These are phyloP conservation scores for Zygosaccharomyces bisporus DNA, from an alignment of 805 yeast genomes.

Conservation along the genomic window DNA sequence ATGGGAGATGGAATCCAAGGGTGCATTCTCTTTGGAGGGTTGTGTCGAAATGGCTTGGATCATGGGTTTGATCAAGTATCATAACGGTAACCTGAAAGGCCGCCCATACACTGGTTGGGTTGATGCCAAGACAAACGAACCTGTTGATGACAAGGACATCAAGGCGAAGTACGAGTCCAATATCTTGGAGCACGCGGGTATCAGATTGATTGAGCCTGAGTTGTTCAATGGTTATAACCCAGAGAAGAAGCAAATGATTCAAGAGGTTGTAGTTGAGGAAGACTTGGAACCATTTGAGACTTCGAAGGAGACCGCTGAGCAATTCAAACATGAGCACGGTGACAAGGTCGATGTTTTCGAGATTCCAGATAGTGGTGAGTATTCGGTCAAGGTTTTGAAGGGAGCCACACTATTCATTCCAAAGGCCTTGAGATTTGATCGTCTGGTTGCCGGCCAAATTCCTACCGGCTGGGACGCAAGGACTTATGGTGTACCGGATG, in stretches of 20 bases:
- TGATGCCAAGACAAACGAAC: slow-evolving; percentile 86
- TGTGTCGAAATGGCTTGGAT: slow-evolving; percentile 99
- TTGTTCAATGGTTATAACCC: slow-evolving; percentile 93
- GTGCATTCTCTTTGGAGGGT: slow-evolving; percentile 95
- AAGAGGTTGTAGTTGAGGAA: slow-evolving; percentile 94
- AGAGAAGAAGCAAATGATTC: slow-evolving; percentile 84
- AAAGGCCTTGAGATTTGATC: slow-evolving; percentile 64
- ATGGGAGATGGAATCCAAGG: slow-evolving; percentile 98
- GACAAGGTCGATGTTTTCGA: slow-evolving; percentile 90
- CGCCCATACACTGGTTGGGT: slow-evolving; percentile 96
- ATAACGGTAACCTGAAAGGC: slow-evolving; percentile 61
- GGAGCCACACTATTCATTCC: slow-evolving; percentile 92
- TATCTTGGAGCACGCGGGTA: slow-evolving; percentile 92
- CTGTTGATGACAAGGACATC: slow-evolving; percentile 92
- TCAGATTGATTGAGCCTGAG: slow-evolving; percentile 94
- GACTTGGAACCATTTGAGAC: slow-evolving; percentile 95
- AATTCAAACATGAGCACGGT: slow-evolving; percentile 90
- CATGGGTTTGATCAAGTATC: slow-evolving; percentile 96
- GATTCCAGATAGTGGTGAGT: slow-evolving; percentile 86
- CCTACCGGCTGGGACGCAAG: slow-evolving; percentile 99
- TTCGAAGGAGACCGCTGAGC: slow-evolving; percentile 91
- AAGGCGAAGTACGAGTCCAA: slow-evolving; percentile 87
- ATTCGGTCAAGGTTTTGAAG: slow-evolving; percentile 81
- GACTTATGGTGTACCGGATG: slow-evolving; percentile 92
- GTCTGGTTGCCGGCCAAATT: slow-evolving; percentile 74